Evolutionary conservation across 352 stramenopile species (phyloP).

Genomic region (Globisporangium echinulatum): DNA sequence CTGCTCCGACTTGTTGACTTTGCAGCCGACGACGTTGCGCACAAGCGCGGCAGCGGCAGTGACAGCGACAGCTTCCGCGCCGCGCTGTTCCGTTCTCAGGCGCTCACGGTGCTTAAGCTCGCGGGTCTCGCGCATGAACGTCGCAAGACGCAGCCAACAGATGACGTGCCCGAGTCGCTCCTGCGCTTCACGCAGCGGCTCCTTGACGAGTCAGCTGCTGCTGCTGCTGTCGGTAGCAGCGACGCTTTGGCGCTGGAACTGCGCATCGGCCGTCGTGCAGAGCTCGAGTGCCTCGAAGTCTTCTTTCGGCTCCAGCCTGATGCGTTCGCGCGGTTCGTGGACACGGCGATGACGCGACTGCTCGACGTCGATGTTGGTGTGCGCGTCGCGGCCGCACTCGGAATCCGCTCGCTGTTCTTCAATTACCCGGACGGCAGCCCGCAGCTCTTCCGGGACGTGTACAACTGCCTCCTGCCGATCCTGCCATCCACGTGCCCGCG

Average conservation of each 20-base stretch:
- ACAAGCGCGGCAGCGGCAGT: constrained; percentile 9
- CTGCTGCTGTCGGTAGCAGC: not conserved
- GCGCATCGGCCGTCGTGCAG: constrained; percentile 22
- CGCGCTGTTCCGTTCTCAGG: constrained; percentile 48
- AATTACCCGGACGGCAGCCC: constrained; percentile 74
- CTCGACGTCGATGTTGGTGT: constrained; percentile 53
- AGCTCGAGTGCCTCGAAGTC: constrained; percentile 51
- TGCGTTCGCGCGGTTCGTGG: constrained; percentile 47
- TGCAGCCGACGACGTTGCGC: constrained; percentile 33
- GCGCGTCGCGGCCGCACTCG: constrained; percentile 32
- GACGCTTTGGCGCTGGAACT: constrained; percentile 17
- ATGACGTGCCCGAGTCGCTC: constrained; percentile 41
- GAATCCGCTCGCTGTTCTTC: constrained; percentile 65
- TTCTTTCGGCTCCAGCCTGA: constrained; percentile 60
- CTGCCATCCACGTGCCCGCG: constrained; percentile 5
- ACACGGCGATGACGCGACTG: constrained; percentile 34
- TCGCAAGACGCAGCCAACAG: constrained; percentile 42
- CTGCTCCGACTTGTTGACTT: constrained; percentile 49
- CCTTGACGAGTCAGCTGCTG: constrained; percentile 17
- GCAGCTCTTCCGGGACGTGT: constrained; percentile 53
- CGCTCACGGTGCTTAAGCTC: constrained; percentile 34
- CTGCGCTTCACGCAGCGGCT: constrained; percentile 34
- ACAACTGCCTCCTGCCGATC: constrained; percentile 26
- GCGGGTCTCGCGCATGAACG: constrained; percentile 46
- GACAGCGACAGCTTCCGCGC: constrained; percentile 18